These are phyloP conservation scores for Monosporascus ibericus DNA, from an alignment of 2,329 filamentous ascomycete genomes.

Conservation along the genomic window DNA sequence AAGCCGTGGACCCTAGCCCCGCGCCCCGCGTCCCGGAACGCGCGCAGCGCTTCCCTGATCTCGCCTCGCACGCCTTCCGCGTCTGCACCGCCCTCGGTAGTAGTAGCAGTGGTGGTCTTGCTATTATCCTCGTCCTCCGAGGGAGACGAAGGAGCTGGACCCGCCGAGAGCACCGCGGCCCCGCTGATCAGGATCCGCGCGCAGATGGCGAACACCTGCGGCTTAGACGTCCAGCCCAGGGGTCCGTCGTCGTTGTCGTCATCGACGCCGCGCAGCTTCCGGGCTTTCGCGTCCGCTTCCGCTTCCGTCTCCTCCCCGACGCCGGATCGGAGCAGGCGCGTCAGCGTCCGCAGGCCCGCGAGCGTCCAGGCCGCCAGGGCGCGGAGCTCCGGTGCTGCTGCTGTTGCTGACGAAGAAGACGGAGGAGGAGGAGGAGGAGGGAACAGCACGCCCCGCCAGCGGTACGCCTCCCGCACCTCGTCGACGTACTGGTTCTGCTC, in stretches of 20 bases:
- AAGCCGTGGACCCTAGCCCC: constrained; percentile 18
- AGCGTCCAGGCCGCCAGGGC: constrained; percentile 41
- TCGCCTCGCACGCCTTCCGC: background rate
- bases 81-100: background rate
- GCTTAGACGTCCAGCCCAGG: constrained; percentile 66
- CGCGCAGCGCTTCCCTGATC: constrained; percentile 13
- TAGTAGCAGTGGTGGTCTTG: too few relatives aligned
- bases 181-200: constrained; percentile 38
- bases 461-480: constrained; percentile 63
- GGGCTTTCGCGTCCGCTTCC: constrained; percentile 4
- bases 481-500: constrained; percentile 95
- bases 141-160: background rate
- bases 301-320: constrained; percentile 1
- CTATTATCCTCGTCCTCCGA: background rate
- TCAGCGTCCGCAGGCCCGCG: constrained; percentile 41
- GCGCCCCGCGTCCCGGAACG: constrained; percentile 16
- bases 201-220: constrained; percentile 60
- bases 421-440: background rate
- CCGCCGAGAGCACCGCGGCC: constrained; percentile 22
- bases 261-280: background rate
- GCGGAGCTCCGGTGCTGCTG: constrained; percentile 9
- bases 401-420: constrained; percentile 6
- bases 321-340: constrained; percentile 9
- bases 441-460: constrained; percentile 57
- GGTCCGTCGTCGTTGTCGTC: constrained; percentile 49